Evolutionary conservation across 306 rosid genomes (phyloP).

Genomic region (Crotalaria pallida): DNA sequence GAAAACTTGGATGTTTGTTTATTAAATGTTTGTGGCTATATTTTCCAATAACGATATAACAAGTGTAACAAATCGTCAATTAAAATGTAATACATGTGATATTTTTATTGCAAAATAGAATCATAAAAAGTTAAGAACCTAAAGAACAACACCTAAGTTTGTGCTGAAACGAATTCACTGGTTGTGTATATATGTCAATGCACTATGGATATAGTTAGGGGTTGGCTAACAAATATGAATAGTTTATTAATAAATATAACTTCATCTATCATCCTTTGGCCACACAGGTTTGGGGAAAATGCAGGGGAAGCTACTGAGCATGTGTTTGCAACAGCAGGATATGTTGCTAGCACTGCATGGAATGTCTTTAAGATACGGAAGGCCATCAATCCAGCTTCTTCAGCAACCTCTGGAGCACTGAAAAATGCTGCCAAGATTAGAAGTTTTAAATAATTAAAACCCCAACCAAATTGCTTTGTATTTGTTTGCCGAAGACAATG

Average conservation of each 20-base stretch:
- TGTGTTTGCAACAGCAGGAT: constrained; percentile 76
- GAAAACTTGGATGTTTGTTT: too few relatives aligned
- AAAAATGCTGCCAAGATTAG: constrained; percentile 44
- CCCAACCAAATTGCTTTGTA: background rate
- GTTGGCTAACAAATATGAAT: background rate
- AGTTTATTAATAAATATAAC: background rate
- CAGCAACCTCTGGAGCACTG: constrained; percentile 50
- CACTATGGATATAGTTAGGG: background rate
- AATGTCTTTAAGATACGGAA: constrained; percentile 74
- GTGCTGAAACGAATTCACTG: too few relatives aligned
- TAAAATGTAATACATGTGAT: too few relatives aligned
- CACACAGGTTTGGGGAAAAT: constrained; percentile 67
- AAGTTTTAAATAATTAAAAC: constrained; percentile 10
- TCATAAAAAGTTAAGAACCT: too few relatives aligned
- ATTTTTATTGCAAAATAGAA: too few relatives aligned
- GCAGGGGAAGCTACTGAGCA: constrained; percentile 86
- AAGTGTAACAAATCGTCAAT: too few relatives aligned
- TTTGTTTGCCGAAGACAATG: background rate
- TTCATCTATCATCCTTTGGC: background rate
- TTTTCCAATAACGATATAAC: too few relatives aligned
- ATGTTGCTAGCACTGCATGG: constrained; percentile 76
- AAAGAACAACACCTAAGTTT: too few relatives aligned
- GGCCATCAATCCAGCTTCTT: constrained; percentile 77
- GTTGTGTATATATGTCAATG: background rate
- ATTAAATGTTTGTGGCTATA: too few relatives aligned